Conservation (phyloP, 2,329 filamentous ascomycete genomes). For the Aureobasidium namibiae region DNA sequence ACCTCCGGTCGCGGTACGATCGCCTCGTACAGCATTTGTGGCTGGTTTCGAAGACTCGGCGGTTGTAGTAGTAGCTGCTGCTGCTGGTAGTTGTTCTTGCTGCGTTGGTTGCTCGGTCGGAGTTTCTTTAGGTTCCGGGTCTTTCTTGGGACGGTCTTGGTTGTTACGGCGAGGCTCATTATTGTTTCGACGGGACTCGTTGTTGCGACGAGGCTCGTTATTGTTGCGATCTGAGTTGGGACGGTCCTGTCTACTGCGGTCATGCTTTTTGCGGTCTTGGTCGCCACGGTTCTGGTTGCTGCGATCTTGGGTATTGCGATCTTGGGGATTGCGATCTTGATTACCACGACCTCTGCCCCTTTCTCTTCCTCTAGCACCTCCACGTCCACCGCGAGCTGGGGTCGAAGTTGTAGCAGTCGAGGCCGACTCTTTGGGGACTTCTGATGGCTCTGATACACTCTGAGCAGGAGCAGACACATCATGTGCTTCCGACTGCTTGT, state of each 20-base stretch:
- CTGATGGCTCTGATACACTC: not conserved
- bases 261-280: not conserved
- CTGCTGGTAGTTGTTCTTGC: slow-evolving; percentile 13
- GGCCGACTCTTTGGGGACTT: slow-evolving; percentile 11
- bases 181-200: not conserved
- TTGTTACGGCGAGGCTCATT: slow-evolving; percentile 3
- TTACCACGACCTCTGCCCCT: slow-evolving; percentile 12
- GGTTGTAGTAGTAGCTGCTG: not conserved
- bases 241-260: not conserved
- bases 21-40: slow-evolving; percentile 24
- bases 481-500: slow-evolving; percentile 9
- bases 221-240: not conserved
- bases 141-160: not conserved
- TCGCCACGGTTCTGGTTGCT: not conserved
- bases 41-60: slow-evolving; percentile 19
- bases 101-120: slow-evolving; percentile 1
- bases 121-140: not conserved
- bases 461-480: not conserved
- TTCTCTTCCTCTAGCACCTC: not conserved
- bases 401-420: slow-evolving; percentile 12
- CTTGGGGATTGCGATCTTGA: not conserved
- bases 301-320: not conserved
- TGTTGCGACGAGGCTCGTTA: slow-evolving; percentile 9
- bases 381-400: not conserved
- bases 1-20: slow-evolving; percentile 29